Base-by-base conservation (phyloP, 1,284 basidiomycete species). In the Ustilago esculenta region DNA sequence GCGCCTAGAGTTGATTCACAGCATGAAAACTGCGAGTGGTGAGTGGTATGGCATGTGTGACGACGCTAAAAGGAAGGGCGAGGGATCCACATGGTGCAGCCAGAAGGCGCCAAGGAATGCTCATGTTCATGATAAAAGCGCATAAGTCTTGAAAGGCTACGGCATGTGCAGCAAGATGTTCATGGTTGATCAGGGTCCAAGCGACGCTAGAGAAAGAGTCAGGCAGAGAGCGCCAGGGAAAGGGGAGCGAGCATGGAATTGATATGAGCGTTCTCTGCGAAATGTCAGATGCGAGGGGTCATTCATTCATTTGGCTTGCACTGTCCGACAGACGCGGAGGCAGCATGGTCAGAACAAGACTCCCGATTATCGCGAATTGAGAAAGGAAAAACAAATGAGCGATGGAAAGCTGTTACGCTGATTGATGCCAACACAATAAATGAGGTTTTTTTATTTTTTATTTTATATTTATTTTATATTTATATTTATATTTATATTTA, bases 201-300 rank as follows among this genome's bases (percentile, higher is more conserved):
- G 41, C 41, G n/a, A n/a, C n/a, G n/a, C n/a, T n/a, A n/a, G n/a
- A n/a, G n/a, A n/a, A n/a, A n/a, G n/a, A n/a, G n/a, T n/a, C n/a
- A n/a, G n/a, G n/a, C n/a, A n/a, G n/a, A n/a, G n/a, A n/a, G n/a
- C n/a, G n/a, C n/a, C n/a, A n/a, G n/a, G n/a, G n/a, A n/a, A n/a
- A n/a, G 27, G 7, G 27, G 27, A 29, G 27, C 7, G 27, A 7
- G 27, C 12, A 12, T 29, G 18, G 18, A 34, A 34, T 24, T 41
- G 56, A 59, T 40, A 34, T 59, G 46, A 30, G 42, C 58, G 41
- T 61, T 36, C 33, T 29, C 50, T 33, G 51, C 9, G 41, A 27
- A 43, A 52, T 45, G 52, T 55, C 50, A 47, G 17, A 55, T 55
- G 59, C 48, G 37, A 55, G 59, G 52, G 36, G 52, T n/a, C 40